Percentiles rank a stretch among this genome's conserved stretches.
These are phyloP conservation scores for Boletus rufocinnamomeus DNA, from an alignment of 768 basidiomycete genomes.

Conservation along the genomic window DNA sequence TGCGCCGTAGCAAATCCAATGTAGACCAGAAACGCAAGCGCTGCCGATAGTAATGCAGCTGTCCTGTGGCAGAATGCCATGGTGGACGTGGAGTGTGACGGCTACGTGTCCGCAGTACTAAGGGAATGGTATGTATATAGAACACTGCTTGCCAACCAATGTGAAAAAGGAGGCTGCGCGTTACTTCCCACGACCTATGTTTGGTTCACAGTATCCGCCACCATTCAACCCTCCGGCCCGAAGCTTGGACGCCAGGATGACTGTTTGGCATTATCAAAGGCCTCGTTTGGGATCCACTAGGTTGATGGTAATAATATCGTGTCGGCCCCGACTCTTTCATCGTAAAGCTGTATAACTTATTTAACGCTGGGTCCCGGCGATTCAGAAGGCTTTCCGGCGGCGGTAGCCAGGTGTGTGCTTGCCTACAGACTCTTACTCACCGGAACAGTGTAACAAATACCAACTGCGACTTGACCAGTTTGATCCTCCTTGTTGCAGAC, in stretches of 20 bases:
- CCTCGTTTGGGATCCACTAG: neutral
- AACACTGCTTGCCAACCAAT: neutral
- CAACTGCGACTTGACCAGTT: neutral
- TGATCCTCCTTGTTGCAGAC: neutral
- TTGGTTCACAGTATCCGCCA: neutral
- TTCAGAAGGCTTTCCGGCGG: neutral
- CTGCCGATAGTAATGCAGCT: slow-evolving; percentile 29
- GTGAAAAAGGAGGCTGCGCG: slow-evolving; percentile 10
- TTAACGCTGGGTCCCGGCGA: neutral
- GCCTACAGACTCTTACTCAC: neutral
- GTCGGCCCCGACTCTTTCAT: neutral
- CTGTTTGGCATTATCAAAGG: neutral
- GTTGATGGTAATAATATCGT: neutral
- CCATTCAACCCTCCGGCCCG: neutral
- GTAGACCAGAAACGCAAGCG: slow-evolving; percentile 25
- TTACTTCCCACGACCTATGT: slow-evolving; percentile 15
- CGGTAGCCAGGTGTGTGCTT: neutral
- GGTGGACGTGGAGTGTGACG: slow-evolving; percentile 15
- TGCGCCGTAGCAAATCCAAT: slow-evolving; percentile 36
- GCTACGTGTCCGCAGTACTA: slow-evolving; percentile 16
- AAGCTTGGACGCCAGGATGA: neutral
- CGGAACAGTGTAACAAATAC: neutral
- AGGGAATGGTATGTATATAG: neutral
- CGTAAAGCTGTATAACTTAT: neutral
- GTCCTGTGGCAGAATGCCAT: slow-evolving; percentile 34